Evolutionary conservation across 2,329 filamentous ascomycete species (phyloP).

Genomic region (Cordyceps militaris): DNA sequence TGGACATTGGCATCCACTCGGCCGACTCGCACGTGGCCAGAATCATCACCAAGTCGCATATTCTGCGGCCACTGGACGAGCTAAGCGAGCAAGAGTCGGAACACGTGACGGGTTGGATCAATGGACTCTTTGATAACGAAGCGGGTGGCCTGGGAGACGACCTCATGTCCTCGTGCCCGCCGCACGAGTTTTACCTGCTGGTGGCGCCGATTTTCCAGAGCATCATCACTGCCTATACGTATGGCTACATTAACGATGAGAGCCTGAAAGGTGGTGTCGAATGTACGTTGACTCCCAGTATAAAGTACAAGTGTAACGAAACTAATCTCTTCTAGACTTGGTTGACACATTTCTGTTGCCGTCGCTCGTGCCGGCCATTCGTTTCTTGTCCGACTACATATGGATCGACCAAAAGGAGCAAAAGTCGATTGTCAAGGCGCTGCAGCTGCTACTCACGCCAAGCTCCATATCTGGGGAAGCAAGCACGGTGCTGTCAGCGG

Average conservation of each 20-base stretch:
- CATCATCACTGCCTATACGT: constrained; percentile 63
- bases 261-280: constrained; percentile 68
- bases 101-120: constrained; percentile 68
- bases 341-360: constrained; percentile 77
- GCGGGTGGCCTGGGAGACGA: constrained; percentile 69
- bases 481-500: constrained; percentile 60
- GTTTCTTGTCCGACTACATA: constrained; percentile 64
- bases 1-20: constrained; percentile 55
- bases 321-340: constrained; percentile 45
- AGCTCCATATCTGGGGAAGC: constrained; percentile 66
- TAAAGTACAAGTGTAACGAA: not conserved
- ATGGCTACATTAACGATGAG: constrained; percentile 59
- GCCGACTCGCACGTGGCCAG: constrained; percentile 62
- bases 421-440: constrained; percentile 61
- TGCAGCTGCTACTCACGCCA: constrained; percentile 65
- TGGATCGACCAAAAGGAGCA: constrained; percentile 61
- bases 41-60: constrained; percentile 53
- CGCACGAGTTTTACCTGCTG: constrained; percentile 74
- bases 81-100: constrained; percentile 57
- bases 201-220: constrained; percentile 72
- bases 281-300: constrained; percentile 42
- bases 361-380: constrained; percentile 65
- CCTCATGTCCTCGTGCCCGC: constrained; percentile 72
- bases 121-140: constrained; percentile 69
- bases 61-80: constrained; percentile 50